Evolutionary conservation across 192 early-diverging fungal species (phyloP).

Genomic region (Coemansia furcata): DNA sequence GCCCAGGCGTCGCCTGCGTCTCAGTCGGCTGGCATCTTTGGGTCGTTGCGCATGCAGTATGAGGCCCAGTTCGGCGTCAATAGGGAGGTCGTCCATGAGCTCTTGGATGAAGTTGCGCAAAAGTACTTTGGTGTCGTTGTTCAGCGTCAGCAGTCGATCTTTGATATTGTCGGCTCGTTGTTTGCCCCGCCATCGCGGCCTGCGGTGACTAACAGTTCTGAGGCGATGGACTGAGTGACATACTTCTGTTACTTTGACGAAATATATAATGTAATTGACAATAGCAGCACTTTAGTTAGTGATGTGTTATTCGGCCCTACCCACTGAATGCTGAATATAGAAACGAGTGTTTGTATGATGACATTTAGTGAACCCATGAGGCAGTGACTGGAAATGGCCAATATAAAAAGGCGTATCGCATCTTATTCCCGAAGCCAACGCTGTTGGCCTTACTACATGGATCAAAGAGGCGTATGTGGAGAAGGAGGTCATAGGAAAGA

Average conservation of each 20-base stretch:
- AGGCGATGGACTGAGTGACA: conserved; percentile 38
- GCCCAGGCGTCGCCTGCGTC: conserved; percentile 32
- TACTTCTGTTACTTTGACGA: no score
- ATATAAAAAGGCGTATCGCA: neutral
- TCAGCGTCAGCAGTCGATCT: conserved; percentile 48
- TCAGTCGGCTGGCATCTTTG: conserved; percentile 17
- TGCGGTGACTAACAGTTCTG: conserved; percentile 15
- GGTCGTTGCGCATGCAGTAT: conserved; percentile 32
- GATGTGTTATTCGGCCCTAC: no score
- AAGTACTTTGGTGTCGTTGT: conserved; percentile 53
- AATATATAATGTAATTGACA: no score
- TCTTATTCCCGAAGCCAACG: neutral
- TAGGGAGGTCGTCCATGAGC: conserved; percentile 14
- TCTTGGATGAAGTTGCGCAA: conserved; percentile 40
- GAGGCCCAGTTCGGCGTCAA: conserved; percentile 40
- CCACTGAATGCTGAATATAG: no score
- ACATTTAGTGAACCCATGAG: no score
- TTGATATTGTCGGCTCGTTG: conserved; percentile 49
- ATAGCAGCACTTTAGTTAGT: no score
- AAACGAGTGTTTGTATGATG: no score
- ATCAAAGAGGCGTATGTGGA: neutral
- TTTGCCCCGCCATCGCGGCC: conserved; percentile 39
- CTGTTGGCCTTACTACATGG: neutral
- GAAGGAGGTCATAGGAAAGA: neutral
- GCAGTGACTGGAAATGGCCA: no score